Conservation (phyloP, 768 basidiomycete species). For the Dentipellis sp. region DNA sequence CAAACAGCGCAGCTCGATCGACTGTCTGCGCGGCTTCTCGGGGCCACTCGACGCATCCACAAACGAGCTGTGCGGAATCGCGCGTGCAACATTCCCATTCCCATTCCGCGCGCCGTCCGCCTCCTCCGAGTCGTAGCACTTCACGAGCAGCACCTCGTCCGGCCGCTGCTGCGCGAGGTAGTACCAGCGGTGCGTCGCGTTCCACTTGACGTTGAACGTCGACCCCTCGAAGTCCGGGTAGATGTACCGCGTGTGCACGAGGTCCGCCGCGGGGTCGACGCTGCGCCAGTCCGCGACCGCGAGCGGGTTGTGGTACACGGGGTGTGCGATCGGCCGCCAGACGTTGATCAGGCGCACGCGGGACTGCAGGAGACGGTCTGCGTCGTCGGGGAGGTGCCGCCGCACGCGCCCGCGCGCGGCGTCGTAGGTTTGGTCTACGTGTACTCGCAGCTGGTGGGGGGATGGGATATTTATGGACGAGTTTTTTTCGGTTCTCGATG, state of each 20-base stretch:
- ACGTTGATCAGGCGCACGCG: constrained; percentile 38
- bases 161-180: constrained; percentile 22
- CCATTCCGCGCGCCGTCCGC: constrained; percentile 8
- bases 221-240: constrained; percentile 23
- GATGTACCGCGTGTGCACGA: constrained; percentile 29
- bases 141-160: constrained; percentile 22
- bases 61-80: constrained; percentile 38
- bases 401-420: constrained; percentile 29
- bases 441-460: constrained; percentile 25
- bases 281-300: constrained; percentile 32
- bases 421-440: constrained; percentile 35
- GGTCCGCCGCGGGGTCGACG: constrained; percentile 27
- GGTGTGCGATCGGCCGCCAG: constrained; percentile 34
- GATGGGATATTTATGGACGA: too few species aligned
- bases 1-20: constrained; percentile 34
- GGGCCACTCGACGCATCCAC: constrained; percentile 23
- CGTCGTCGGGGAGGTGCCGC: constrained; percentile 31
- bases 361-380: constrained; percentile 29
- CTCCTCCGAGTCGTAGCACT: constrained; percentile 33
- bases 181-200: constrained; percentile 24
- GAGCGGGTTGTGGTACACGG: constrained; percentile 31
- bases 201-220: constrained; percentile 22
- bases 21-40: constrained; percentile 31
- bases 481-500: too few species aligned
- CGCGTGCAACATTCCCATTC: constrained; percentile 19